Evolutionary conservation across 2,329 filamentous ascomycete genomes (phyloP).

Genomic region (Kalmusia sp.): DNA sequence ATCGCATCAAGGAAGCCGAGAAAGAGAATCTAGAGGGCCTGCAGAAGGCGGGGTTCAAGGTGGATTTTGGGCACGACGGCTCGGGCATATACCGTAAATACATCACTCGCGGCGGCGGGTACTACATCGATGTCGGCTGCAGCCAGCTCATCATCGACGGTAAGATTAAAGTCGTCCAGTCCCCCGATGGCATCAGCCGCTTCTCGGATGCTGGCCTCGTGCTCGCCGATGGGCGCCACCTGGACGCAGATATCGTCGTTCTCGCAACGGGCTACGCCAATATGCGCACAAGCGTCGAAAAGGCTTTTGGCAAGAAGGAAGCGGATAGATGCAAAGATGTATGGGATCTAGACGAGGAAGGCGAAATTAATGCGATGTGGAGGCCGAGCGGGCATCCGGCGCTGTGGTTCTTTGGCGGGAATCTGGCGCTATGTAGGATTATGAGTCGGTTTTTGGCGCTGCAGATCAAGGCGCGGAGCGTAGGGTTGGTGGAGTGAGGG

Average conservation of each 20-base stretch:
- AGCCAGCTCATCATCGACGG: conserved; percentile 68
- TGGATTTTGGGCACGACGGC: conserved; percentile 64
- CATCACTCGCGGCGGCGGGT: conserved; percentile 70
- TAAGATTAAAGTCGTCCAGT: conserved; percentile 65
- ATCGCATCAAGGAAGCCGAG: conserved; percentile 46
- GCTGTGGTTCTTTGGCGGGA: conserved; percentile 52
- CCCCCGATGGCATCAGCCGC: conserved; percentile 58
- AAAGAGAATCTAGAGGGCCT: conserved; percentile 55
- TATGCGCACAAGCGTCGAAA: conserved; percentile 69
- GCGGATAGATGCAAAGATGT: conserved; percentile 63
- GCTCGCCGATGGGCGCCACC: conserved; percentile 59
- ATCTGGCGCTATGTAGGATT: conserved; percentile 44
- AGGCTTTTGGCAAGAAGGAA: conserved; percentile 67
- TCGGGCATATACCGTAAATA: conserved; percentile 69
- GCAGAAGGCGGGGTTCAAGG: conserved; percentile 64
- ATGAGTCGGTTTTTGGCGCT: conserved; percentile 48
- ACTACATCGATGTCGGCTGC: conserved; percentile 74
- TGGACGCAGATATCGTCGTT: conserved; percentile 69
- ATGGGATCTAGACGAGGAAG: conserved; percentile 50
- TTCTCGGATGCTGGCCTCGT: conserved; percentile 55
- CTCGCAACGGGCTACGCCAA: conserved; percentile 66
- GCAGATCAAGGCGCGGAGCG: conserved; percentile 50
- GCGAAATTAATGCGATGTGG: conserved; percentile 48
- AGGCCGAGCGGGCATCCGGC: conserved; percentile 47
- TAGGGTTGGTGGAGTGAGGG: conserved; percentile 36